Conservation (phyloP, 2,329 filamentous ascomycete species). For the Diaporthe vexans region DNA sequence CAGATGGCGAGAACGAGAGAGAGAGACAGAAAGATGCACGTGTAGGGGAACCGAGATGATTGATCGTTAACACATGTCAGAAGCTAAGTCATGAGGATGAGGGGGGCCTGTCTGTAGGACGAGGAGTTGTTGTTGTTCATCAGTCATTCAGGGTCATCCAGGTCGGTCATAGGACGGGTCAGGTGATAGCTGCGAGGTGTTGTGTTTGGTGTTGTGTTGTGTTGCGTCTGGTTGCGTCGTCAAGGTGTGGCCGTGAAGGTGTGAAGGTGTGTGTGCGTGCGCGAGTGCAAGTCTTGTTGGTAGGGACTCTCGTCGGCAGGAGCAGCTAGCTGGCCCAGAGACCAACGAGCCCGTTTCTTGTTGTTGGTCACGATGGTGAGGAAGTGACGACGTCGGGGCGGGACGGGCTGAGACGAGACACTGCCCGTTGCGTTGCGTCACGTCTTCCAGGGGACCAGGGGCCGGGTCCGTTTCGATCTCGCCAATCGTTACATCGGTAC, state of each 20-base stretch:
- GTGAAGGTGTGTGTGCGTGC: neutral
- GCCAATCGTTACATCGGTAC: conserved; percentile 30
- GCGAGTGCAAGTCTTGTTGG: neutral
- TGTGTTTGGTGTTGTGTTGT: conserved; percentile 12
- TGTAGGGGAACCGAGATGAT: neutral
- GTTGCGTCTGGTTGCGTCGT: neutral
- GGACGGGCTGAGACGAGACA: conserved; percentile 9
- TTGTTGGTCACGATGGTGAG: neutral
- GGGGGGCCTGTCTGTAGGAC: too few species aligned
- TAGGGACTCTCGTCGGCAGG: neutral
- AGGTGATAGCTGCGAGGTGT: conserved; percentile 14
- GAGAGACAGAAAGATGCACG: neutral
- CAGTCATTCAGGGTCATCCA: neutral
- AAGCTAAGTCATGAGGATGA: neutral
- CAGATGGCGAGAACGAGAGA: neutral
- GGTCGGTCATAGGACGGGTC: neutral
- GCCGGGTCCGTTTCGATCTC: conserved; percentile 24
- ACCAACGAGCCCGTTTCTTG: too few species aligned
- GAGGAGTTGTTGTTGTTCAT: neutral
- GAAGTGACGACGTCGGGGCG: neutral
- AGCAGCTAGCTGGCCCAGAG: neutral
- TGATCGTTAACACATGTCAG: conserved; percentile 4
- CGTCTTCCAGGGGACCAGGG: conserved; percentile 7
- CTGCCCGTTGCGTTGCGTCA: conserved; percentile 30
- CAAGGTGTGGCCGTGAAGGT: neutral